Base-by-base conservation (phyloP, 441 rosid genomes). In the Isatis lusitanica region DNA sequence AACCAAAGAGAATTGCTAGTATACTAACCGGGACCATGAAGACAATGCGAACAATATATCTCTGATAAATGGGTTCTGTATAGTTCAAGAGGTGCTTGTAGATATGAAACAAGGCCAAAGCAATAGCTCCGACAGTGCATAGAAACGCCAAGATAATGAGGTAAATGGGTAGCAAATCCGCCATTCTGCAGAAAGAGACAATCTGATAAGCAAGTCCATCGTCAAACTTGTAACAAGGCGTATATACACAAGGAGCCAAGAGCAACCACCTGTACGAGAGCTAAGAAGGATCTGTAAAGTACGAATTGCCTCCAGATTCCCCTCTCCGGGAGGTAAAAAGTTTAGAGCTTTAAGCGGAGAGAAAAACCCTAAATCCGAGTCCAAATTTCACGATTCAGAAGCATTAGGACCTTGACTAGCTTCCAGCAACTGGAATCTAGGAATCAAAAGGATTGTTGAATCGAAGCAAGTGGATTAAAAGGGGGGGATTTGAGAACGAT, bases 11-110 rank as follows among this genome's bases (percentile, higher is more conserved):
- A 44, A 33, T 9, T 48, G 7, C 40, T 68, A 56, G 56, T 52
- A 59, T 47, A 86, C 97, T 78, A 17, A 93, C 97, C 56, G 97
- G 98, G 73, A 93, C 98, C 97, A 91, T 93, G 63, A 91, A 88
- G 80, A 93, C 85, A 59, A 93, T 93, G 66, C 98, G 94, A 9
- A 93, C 98, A 17, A 91, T 91, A 58, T 66, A 93, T 89, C 97
- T 85, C 88, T 93, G 98, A 63, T 88, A 91, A 73, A 87, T 91
- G 59, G 98, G 97, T 72, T 91, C 97, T 0, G 98, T 91, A 66
- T 93, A 91, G 81, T 93, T 93, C 77, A 87, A 63, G 6, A 93
- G 87, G 70, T 93, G 98, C 74, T 87, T 80, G 76, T 91, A 93
- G 56, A 93, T 89, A 76, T 93, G 97, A 52, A 78, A 74, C 67